A percentile compares a stretch with the other conserved stretches of the same genome.
Evolutionary conservation across 176 grass and related monocot genomes (phyloP).

Genomic region (Oryza officinalis): DNA sequence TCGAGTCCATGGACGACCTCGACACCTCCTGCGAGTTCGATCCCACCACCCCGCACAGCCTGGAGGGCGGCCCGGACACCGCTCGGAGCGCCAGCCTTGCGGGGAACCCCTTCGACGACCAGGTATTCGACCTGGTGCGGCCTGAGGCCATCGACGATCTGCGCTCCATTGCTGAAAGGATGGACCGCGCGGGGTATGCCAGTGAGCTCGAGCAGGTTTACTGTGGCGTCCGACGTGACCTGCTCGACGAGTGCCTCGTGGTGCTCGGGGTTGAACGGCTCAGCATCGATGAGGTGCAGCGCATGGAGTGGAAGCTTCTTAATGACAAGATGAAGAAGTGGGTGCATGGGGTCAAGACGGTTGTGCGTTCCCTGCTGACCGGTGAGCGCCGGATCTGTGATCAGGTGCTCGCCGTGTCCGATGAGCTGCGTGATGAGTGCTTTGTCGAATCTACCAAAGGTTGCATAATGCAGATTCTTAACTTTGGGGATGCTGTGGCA

Average conservation of each 20-base stretch:
- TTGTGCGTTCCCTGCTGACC: constrained; percentile 65
- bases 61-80: constrained; percentile 48
- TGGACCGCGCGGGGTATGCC: constrained; percentile 64
- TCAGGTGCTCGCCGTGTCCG: constrained; percentile 60
- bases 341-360: constrained; percentile 78
- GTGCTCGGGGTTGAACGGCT: constrained; percentile 80
- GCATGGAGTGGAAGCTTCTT: constrained; percentile 71
- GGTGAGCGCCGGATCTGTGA: constrained; percentile 76
- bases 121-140: constrained; percentile 68
- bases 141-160: constrained; percentile 61
- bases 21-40: constrained; percentile 86
- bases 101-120: constrained; percentile 61
- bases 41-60: constrained; percentile 52
- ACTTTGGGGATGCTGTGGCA: constrained; percentile 85
- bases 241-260: constrained; percentile 77
- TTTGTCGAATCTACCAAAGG: constrained; percentile 81
- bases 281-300: constrained; percentile 97
- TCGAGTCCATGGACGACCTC: constrained; percentile 79
- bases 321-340: constrained; percentile 99
- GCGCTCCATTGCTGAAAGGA: constrained; percentile 62
- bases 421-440: constrained; percentile 74
- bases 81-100: constrained; percentile 46
- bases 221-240: constrained; percentile 68
- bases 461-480: constrained; percentile 84
- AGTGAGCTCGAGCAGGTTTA: constrained; percentile 81